These are phyloP conservation scores for Globisporangium camurandrum DNA, from an alignment of 352 stramenopile genomes.

Conservation along the genomic window DNA sequence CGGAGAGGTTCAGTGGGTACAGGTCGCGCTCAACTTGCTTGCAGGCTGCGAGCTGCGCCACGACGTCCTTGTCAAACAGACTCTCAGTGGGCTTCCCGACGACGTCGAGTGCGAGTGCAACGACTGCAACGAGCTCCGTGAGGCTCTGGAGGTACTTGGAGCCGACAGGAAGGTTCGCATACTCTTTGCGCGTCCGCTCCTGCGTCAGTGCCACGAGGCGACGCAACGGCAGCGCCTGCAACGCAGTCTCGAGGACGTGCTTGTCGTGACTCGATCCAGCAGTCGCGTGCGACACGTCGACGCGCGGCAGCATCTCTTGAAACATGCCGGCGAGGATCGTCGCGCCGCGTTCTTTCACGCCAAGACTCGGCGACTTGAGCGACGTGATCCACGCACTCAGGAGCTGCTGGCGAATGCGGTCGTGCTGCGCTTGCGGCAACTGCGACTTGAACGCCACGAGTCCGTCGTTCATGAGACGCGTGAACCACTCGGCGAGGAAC, in stretches of 20 bases:
- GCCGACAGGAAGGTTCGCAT: conserved; percentile 63
- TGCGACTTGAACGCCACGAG: conserved; percentile 34
- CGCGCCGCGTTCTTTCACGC: conserved; percentile 82
- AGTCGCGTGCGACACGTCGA: conserved; percentile 5
- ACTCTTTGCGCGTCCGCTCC: conserved; percentile 72
- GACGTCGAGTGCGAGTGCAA: conserved; percentile 47
- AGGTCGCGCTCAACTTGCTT: conserved; percentile 58
- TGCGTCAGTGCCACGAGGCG: conserved; percentile 66
- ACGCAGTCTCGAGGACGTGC: conserved; percentile 22
- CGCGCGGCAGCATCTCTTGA: conserved; percentile 68
- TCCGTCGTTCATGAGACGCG: conserved; percentile 58
- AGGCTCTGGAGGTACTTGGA: conserved; percentile 85
- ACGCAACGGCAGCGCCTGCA: conserved; percentile 53
- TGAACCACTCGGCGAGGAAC: conserved; percentile 83
- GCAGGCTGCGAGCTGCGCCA: conserved; percentile 36
- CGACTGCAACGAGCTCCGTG: conserved; percentile 70
- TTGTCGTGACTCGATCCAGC: conserved; percentile 15
- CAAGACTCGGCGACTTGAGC: conserved; percentile 79
- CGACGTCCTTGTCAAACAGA: conserved; percentile 40
- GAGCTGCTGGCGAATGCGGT: conserved; percentile 53
- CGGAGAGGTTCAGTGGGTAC: conserved; percentile 50
- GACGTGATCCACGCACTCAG: conserved; percentile 76
- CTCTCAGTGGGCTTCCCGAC: conserved; percentile 38
- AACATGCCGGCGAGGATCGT: conserved; percentile 68
- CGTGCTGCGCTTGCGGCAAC: conserved; percentile 30